Evolutionary conservation across 805 yeast genomes (phyloP).

Genomic region (Myxozyma nipponensis): DNA sequence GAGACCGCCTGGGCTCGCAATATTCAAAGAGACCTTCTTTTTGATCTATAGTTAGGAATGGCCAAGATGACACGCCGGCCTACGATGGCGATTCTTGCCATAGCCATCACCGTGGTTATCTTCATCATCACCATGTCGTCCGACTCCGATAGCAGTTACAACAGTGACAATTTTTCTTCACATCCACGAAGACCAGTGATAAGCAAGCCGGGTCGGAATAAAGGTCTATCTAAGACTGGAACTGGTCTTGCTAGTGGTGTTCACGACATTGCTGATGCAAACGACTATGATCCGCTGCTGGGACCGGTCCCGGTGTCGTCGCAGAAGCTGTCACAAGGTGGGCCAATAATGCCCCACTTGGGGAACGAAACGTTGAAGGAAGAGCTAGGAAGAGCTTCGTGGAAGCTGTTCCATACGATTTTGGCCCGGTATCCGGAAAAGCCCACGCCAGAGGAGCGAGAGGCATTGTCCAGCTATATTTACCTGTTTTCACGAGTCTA

Average conservation of each 20-base stretch:
- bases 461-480: slow-evolving; percentile 61
- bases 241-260: neutral
- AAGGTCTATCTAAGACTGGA: slow-evolving; percentile 1
- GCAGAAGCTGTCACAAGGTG: slow-evolving; percentile 31
- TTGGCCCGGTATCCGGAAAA: slow-evolving; percentile 86
- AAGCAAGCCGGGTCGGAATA: neutral
- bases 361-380: slow-evolving; percentile 77
- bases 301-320: slow-evolving; percentile 27
- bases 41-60: too few species aligned
- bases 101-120: slow-evolving; percentile 5
- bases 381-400: slow-evolving; percentile 83
- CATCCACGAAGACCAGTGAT: neutral
- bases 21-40: too few species aligned
- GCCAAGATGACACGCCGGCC: slow-evolving; percentile 4
- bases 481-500: slow-evolving; percentile 82
- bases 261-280: slow-evolving; percentile 25
- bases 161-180: neutral
- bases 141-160: neutral
- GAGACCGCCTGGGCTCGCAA: too few species aligned
- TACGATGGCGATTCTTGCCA: slow-evolving; percentile 4
- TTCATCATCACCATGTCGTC: slow-evolving; percentile 12
- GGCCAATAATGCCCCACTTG: slow-evolving; percentile 90
- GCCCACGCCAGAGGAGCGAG: slow-evolving; percentile 62
- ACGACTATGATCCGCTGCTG: slow-evolving; percentile 26
- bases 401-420: slow-evolving; percentile 89